These are phyloP conservation scores for Ophiostoma tasmaniense DNA, from an alignment of 2,329 filamentous ascomycete genomes.

Conservation along the genomic window DNA sequence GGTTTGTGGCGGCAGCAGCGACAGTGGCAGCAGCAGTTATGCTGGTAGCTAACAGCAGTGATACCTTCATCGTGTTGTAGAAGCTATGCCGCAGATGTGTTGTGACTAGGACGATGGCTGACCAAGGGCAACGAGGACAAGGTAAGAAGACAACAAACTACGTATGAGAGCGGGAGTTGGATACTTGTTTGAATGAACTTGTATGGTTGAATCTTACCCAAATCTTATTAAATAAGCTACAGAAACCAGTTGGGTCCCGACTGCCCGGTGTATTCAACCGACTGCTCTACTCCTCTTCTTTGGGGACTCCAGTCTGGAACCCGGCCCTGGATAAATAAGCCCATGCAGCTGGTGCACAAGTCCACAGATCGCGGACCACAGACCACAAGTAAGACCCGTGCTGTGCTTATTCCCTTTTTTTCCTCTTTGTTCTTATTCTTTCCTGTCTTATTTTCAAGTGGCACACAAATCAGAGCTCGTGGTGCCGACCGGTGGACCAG, in stretches of 20 bases:
- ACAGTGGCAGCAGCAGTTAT: not conserved
- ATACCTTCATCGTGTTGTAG: not conserved
- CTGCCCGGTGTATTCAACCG: not conserved
- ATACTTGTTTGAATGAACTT: not conserved
- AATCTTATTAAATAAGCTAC: not conserved
- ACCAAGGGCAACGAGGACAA: no score
- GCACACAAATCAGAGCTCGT: not conserved
- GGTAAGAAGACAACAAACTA: not conserved
- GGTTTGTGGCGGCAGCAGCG: not conserved
- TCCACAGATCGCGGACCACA: not conserved
- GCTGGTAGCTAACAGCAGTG: not conserved
- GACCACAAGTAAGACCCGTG: not conserved
- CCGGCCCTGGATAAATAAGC: not conserved
- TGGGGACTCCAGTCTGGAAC: not conserved
- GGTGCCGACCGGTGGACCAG: not conserved
- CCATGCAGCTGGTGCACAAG: not conserved
- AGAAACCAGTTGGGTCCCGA: not conserved
- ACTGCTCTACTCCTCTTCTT: not conserved
- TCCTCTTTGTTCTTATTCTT: no score
- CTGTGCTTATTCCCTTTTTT: not conserved
- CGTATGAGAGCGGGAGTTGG: not conserved
- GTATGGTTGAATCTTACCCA: not conserved
- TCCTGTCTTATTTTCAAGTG: no score
- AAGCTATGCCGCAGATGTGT: not conserved
- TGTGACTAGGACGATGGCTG: no score